These are phyloP conservation scores for Emericellopsis terricola DNA, from an alignment of 495 filamentous ascomycete species.

Conservation along the genomic window DNA sequence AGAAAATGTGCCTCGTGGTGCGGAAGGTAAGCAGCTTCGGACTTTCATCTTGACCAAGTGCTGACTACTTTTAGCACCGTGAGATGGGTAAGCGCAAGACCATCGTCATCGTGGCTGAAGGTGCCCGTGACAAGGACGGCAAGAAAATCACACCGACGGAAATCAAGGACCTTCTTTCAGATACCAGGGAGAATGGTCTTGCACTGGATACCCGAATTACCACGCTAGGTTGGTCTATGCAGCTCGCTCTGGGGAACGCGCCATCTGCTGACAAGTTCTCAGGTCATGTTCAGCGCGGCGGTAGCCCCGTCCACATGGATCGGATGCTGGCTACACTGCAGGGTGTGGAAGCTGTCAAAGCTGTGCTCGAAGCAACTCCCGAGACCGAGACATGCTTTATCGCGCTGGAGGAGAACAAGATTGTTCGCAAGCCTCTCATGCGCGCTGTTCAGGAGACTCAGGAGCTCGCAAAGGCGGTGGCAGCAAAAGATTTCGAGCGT, in stretches of 20 bases:
- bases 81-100: slow-evolving; percentile 86
- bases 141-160: slow-evolving; percentile 63
- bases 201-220: slow-evolving; percentile 85
- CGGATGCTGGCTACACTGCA: slow-evolving; percentile 85
- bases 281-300: slow-evolving; percentile 83
- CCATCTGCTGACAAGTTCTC: too few relatives aligned
- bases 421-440: slow-evolving; percentile 71
- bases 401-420: slow-evolving; percentile 94
- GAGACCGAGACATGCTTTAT: slow-evolving; percentile 88
- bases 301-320: slow-evolving; percentile 83
- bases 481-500: slow-evolving; percentile 59
- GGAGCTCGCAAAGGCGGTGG: slow-evolving; percentile 62
- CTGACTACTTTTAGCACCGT: slow-evolving; percentile 50
- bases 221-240: slow-evolving; percentile 77
- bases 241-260: too few relatives aligned
- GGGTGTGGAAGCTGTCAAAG: slow-evolving; percentile 89
- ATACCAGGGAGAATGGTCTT: slow-evolving; percentile 35
- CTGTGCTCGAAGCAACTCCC: slow-evolving; percentile 81
- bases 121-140: slow-evolving; percentile 71
- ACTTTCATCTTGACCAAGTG: too few relatives aligned
- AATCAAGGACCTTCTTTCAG: slow-evolving; percentile 75
- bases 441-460: slow-evolving; percentile 76
- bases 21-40: slow-evolving; percentile 37
- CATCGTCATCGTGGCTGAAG: slow-evolving; percentile 94
- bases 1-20: slow-evolving; percentile 74